phyloP scores from a whole-genome alignment of 148 eudicot genomes.

The Suaeda aralocaspica region DNA sequence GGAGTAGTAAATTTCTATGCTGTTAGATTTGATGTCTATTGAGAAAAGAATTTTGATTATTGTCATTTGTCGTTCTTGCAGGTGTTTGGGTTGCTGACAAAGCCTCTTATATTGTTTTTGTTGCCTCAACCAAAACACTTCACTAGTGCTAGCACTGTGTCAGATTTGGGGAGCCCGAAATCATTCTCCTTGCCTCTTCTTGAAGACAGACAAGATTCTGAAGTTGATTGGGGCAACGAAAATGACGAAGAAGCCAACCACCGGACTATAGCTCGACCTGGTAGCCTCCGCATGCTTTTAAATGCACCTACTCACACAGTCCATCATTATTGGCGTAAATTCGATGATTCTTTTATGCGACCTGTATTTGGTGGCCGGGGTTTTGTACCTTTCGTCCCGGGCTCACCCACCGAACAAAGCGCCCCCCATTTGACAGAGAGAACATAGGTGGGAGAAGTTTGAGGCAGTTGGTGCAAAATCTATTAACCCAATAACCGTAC shows the following conservation, averaged over 20 bases:
- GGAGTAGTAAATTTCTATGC: no score
- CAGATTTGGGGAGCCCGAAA: constrained; percentile 58
- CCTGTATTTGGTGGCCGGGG: constrained; percentile 81
- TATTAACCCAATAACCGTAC: no score
- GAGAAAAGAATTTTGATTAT: not conserved
- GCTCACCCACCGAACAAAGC: constrained; percentile 47
- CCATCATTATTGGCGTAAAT: constrained; percentile 65
- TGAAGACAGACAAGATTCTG: constrained; percentile 38
- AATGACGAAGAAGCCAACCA: constrained; percentile 13
- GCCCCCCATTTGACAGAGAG: constrained; percentile 20
- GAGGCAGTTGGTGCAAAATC: not conserved
- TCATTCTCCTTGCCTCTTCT: constrained; percentile 52
- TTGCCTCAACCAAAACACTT: constrained; percentile 45
- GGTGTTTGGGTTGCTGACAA: constrained; percentile 86
- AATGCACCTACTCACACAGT: constrained; percentile 62
- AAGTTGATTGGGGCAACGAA: constrained; percentile 17
- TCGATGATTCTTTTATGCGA: constrained; percentile 66
- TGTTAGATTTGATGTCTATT: not conserved
- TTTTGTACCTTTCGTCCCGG: constrained; percentile 55
- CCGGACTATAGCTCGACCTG: constrained; percentile 32
- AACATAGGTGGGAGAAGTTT: constrained; percentile 11
- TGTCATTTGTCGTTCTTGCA: constrained; percentile 23
- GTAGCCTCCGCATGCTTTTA: constrained; percentile 50
- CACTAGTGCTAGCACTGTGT: constrained; percentile 33
- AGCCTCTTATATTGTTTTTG: constrained; percentile 61